Conservation (phyloP, 78 protist genomes). For the Dictyostelium purpureum region DNA sequence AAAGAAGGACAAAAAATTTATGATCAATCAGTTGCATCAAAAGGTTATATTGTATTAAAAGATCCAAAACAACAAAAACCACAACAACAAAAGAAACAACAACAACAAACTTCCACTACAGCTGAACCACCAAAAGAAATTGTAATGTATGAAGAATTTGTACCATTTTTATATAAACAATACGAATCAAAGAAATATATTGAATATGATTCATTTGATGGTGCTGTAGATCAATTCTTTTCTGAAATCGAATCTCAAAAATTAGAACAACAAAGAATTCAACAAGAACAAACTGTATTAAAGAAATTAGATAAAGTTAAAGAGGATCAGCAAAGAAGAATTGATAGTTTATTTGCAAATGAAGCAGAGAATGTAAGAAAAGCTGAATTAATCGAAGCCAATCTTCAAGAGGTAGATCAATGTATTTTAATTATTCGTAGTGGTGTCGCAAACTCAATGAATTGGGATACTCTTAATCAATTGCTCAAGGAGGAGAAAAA, state of each 20-base stretch:
- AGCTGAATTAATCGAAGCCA: slow-evolving; percentile 89
- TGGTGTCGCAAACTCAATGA: slow-evolving; percentile 77
- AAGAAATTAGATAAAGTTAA: slow-evolving; percentile 86
- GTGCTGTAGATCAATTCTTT: slow-evolving; percentile 94
- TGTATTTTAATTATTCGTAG: slow-evolving; percentile 79
- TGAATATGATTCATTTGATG: slow-evolving; percentile 85
- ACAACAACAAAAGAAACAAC: slow-evolving; percentile 27
- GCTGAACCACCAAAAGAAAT: background rate
- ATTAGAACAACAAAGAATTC: slow-evolving; percentile 80
- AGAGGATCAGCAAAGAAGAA: slow-evolving; percentile 83
- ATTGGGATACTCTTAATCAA: slow-evolving; percentile 90
- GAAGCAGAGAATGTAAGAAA: slow-evolving; percentile 42
- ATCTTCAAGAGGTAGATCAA: slow-evolving; percentile 76
- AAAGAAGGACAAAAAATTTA: slow-evolving; percentile 45
- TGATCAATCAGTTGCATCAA: slow-evolving; percentile 8
- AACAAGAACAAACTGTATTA: slow-evolving; percentile 74
- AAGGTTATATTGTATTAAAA: slow-evolving; percentile 55
- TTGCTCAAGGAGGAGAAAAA: slow-evolving; percentile 49
- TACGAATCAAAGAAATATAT: background rate
- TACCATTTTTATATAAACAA: slow-evolving; percentile 82
- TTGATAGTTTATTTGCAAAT: slow-evolving; percentile 75
- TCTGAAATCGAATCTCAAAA: slow-evolving; percentile 84
- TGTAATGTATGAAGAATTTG: slow-evolving; percentile 87
- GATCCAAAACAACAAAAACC: slow-evolving; percentile 17
- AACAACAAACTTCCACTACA: slow-evolving; percentile 12